Evolutionary conservation across 345 rosid genomes (phyloP), one percentile per base, ranked within the genome.

Genomic region (Nasturtium officinale): DNA sequence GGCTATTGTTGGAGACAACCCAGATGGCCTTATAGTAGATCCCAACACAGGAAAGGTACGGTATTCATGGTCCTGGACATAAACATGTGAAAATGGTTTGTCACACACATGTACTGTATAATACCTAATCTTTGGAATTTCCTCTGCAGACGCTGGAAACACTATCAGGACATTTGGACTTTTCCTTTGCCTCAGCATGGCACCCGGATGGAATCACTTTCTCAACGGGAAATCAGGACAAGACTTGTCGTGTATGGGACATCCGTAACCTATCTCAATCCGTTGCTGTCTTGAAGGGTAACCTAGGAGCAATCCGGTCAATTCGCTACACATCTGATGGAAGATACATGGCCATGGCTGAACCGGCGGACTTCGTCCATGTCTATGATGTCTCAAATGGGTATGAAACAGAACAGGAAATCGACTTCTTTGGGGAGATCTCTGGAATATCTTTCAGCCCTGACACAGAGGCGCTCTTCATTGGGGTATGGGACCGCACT

Each of bases 221-320:
- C 68, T 86, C 92, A 9, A 90, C 96, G 0, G 96, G 96, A 54
- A 90, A 88, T 81, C 96, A 90, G 72, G 96, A 90, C 78, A 90
- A 85, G 80, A 88, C 94, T n/a, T 88, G 91, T 70, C 83, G 90
- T 37, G 81, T 90, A n/a, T 90, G 96, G 96, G 94, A 90, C 53
- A 73, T 80, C 10, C 79, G 96, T 21, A 88, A 90, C 67, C 65
- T 83, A 23, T 88, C 94, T 5, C 67, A 65, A 32, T 85, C 96
- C 0, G 47, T 88, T 29, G 86, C 87, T 65, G 86, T 83, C 64
- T 72, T 90, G 74, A 88, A 83, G 79, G 96, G 96, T 20, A 87
- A 88, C 78, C 85, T 90, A 11, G 96, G 96, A 72, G 94, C 96
- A 29, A 79, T 90, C 58, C 69, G 91, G 65, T 85, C 94, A 3